Evolutionary conservation across 2,329 filamentous ascomycete genomes (phyloP), one percentile per base, ranked within the genome.

Genomic region (Trichoderma simmonsii): DNA sequence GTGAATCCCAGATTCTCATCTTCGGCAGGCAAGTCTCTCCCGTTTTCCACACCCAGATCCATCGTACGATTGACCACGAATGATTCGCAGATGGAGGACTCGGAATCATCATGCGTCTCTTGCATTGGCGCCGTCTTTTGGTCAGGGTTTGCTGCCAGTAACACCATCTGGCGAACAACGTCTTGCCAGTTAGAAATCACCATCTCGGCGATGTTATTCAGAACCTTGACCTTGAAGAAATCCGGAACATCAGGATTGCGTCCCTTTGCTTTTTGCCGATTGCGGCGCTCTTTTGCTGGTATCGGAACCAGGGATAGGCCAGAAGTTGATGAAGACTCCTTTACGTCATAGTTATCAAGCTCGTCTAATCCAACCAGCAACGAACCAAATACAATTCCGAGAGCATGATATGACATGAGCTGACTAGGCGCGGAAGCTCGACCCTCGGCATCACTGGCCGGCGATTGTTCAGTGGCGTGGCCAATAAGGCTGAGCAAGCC

Each of bases 351-450:
- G 18, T 83, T 79, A 21, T 86, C 83, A 34, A 90, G 80, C 18
- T 89, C 78, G 57, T 91, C 86, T 2, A 3, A 6, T 1, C 90
- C 88, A 3, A 91, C 78, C 6, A 92, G 80, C 0, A 92, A 81
- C 1, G 90, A 90, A 0, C 90, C 90, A 77, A 92, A 92, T 2
- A 91, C 83, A 65, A 91, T 88, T 0, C 89, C 88, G 11, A 92
- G 81, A 2, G 89, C 85, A 65, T 82, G 84, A 76, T 91, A 92
- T 12, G 88, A 89, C 90, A 92, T 92, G 60, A 90, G 76, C 72
- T 90, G 88, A 8, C 83, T 82, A 3, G 86, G 88, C 1, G 87
- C 85, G 12, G 89, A 80, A 3, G 87, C 85, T 48, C 82, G 81
- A 6, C 87, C 86, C 12, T 81, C 80, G 21, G 83, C 83, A 73